Conservation (phyloP, 352 stramenopile genomes). For the Globisporangium splendens region DNA sequence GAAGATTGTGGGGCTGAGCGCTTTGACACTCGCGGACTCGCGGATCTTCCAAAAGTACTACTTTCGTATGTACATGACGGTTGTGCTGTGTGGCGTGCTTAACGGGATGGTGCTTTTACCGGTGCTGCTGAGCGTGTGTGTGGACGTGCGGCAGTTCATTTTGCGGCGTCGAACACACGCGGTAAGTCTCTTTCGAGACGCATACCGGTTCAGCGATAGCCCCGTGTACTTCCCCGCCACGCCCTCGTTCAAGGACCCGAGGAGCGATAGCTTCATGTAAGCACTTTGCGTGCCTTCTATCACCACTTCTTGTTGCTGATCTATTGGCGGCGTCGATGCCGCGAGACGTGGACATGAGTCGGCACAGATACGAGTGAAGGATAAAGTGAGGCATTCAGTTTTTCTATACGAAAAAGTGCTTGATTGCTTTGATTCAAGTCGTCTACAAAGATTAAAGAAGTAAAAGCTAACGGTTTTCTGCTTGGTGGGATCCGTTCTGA, state of each 20-base stretch:
- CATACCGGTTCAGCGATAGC: constrained; percentile 18
- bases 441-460: too few species aligned
- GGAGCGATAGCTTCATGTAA: background rate
- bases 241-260: constrained; percentile 1
- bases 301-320: background rate
- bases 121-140: constrained; percentile 48
- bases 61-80: constrained; percentile 88
- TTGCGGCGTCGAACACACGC: constrained; percentile 17
- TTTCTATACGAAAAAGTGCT: too few species aligned
- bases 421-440: too few species aligned
- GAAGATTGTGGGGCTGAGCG: constrained; percentile 80
- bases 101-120: constrained; percentile 69
- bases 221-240: constrained; percentile 13
- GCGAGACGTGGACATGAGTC: too few species aligned
- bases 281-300: background rate
- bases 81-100: constrained; percentile 76
- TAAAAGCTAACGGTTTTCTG: too few species aligned
- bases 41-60: constrained; percentile 90
- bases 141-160: constrained; percentile 34
- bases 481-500: too few species aligned
- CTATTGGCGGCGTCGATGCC: too few species aligned
- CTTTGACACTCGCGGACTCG: constrained; percentile 77
- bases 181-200: constrained; percentile 3
- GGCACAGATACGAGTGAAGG: too few species aligned
- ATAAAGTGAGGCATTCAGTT: too few species aligned